Evolutionary conservation across 345 rosid genomes (phyloP).

Genomic region (Viola odorata): DNA sequence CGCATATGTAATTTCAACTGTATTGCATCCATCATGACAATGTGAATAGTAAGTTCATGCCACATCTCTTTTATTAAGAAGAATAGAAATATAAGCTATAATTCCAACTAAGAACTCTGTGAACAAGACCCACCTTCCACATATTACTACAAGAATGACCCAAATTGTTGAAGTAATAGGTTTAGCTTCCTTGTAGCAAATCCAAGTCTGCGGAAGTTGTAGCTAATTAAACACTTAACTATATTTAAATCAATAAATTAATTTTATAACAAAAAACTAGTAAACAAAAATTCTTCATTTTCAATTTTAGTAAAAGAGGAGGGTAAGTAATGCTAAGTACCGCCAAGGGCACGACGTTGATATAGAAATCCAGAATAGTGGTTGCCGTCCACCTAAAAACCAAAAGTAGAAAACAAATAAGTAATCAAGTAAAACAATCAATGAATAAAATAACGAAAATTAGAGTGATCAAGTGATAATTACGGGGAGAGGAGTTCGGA

Average conservation of each 20-base stretch:
- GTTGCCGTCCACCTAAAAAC: slow-evolving; percentile 71
- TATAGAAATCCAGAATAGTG: slow-evolving; percentile 66
- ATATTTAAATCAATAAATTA: too few species aligned
- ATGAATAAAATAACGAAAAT: not conserved
- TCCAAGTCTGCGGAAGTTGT: slow-evolving; percentile 48
- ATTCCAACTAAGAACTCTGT: too few species aligned
- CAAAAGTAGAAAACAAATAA: not conserved
- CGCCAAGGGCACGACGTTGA: slow-evolving; percentile 48
- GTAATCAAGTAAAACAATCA: not conserved
- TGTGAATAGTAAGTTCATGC: too few species aligned
- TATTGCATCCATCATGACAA: not conserved
- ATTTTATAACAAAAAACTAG: too few species aligned
- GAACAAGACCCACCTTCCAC: slow-evolving; percentile 50
- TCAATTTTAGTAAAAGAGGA: not conserved
- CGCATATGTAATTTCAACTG: too few species aligned
- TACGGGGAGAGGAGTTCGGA: slow-evolving; percentile 72
- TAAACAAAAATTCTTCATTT: too few species aligned
- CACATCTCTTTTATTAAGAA: too few species aligned
- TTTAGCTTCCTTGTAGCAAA: slow-evolving; percentile 59
- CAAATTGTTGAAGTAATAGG: slow-evolving; percentile 40
- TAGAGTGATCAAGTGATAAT: not conserved
- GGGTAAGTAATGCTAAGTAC: slow-evolving; percentile 26
- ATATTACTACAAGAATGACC: slow-evolving; percentile 53
- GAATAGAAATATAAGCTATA: too few species aligned
- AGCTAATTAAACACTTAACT: too few species aligned